Base-by-base conservation (phyloP, 129 eudicot species). In the Tanacetum coccineum region DNA sequence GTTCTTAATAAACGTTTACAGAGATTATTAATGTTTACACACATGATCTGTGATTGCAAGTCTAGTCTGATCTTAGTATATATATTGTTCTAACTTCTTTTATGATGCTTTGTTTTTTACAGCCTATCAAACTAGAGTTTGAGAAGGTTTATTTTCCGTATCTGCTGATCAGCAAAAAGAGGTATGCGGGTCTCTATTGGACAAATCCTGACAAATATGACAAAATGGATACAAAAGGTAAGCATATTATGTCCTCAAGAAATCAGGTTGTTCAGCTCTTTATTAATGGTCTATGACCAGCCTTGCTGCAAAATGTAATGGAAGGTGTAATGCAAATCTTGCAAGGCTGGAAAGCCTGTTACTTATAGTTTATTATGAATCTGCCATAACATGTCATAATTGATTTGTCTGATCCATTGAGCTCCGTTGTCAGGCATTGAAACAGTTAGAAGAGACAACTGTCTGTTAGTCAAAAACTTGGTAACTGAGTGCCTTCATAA, bases 211-310 rank as follows among this genome's bases (percentile, higher is more conserved):
- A 56, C 68, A 93, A 87, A 70, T 82, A 76, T 77, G 99, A 93
- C 89, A 93, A 93, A 79, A 93, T 93, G 99, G 99, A 93, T 64
- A 87, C 99, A 22, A 93, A 93, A 84, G 99, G 99, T 93, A 84
- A 75, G 68, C 45, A 60, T 18, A 63, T 46, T 47, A 9, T 52
- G 30, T 66, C 57, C 46, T 47, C 28, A 28, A 54, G 20, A 48
- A 17, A 20, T 62, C 32, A 10, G 32, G 13, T 21, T 59, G n/a
- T 40, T 49, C 19, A 26, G 15, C 25, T 36, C 1, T 51, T 54
- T 8, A 11, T 18, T 44, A 13, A 21, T 55, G 36, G 60, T 19
- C 17, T 1, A 17, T 49, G 48, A 46, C 15, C 47, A 60, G 6
- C 19, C 25, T 25, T 13, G 17, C 13, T 30, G 44, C 48, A 32